These are phyloP conservation scores for Cutaneotrichosporon mucoides DNA, from an alignment of 1,284 basidiomycete species.

Conservation along the genomic window DNA sequence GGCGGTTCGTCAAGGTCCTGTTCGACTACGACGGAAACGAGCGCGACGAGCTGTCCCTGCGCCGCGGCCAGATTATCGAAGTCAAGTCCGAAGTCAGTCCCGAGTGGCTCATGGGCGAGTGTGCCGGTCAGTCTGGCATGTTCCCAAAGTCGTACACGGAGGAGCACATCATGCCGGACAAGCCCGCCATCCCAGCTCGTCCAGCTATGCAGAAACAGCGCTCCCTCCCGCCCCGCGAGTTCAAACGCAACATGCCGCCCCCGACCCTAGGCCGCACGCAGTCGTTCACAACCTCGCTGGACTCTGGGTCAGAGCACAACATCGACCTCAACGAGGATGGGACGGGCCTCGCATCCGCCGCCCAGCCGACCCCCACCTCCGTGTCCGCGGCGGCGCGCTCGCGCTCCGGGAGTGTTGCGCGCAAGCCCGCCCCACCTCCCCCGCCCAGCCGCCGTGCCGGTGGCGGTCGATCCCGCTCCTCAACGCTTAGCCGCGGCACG, in stretches of 20 bases:
- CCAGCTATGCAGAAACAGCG: constrained; percentile 13
- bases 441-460: constrained; percentile 48
- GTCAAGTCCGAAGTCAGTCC: constrained; percentile 71
- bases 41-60: constrained; percentile 68
- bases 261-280: no score
- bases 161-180: constrained; percentile 38
- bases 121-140: constrained; percentile 62
- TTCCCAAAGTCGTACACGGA: constrained; percentile 73
- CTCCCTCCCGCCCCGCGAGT: background rate
- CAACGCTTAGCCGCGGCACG: constrained; percentile 3
- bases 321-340: constrained; percentile 14
- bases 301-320: constrained; percentile 33
- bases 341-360: constrained; percentile 9
- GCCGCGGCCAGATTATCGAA: constrained; percentile 65
- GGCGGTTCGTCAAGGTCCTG: constrained; percentile 57
- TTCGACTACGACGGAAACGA: constrained; percentile 67
- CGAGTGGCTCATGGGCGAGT: constrained; percentile 79
- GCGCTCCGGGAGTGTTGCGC: constrained; percentile 50
- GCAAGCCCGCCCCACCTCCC: constrained; percentile 53
- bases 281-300: background rate
- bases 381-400: constrained; percentile 22
- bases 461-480: constrained; percentile 5
- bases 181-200: constrained; percentile 32
- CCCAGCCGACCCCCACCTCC: constrained; percentile 17
- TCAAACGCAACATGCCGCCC: constrained; percentile 6